A percentile compares a stretch with the other conserved stretches of the same genome.
phyloP scores from a whole-genome alignment of 768 basidiomycete genomes.

The Tubosaeta sp. region DNA sequence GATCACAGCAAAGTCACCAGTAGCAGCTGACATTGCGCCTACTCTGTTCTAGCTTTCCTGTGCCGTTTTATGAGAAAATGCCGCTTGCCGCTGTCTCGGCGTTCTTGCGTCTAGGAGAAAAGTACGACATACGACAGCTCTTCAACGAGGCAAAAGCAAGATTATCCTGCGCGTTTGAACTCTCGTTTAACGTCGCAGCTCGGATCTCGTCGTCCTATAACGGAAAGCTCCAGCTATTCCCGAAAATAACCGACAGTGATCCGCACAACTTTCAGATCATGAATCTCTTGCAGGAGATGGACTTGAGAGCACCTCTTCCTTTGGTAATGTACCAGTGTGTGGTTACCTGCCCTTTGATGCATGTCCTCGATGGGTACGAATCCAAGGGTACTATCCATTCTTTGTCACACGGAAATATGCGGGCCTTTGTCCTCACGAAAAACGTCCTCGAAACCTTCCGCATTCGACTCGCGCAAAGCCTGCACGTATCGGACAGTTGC shows the following conservation, averaged over 20 bases:
- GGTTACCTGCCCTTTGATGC: neutral
- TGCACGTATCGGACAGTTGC: neutral
- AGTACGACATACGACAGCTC: slow-evolving; percentile 13
- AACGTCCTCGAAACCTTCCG: neutral
- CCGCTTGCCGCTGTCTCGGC: neutral
- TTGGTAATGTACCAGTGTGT: slow-evolving; percentile 7
- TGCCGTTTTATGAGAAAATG: neutral
- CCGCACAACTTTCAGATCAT: slow-evolving; percentile 15
- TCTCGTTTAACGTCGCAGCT: neutral
- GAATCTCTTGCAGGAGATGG: slow-evolving; percentile 10
- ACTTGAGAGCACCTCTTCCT: slow-evolving; percentile 2
- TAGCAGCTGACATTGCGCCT: neutral
- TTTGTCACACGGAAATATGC: slow-evolving; percentile 6
- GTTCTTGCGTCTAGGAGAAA: slow-evolving; percentile 16
- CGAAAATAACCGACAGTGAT: slow-evolving; percentile 1
- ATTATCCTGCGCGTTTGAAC: neutral
- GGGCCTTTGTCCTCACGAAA: slow-evolving; percentile 1
- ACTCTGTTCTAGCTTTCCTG: neutral
- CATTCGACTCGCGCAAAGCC: neutral
- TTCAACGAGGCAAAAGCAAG: slow-evolving; percentile 5
- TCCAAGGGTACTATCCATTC: neutral
- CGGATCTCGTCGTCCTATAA: neutral
- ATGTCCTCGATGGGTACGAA: slow-evolving; percentile 5
- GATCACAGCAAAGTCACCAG: neutral
- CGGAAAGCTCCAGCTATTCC: neutral